Evolutionary conservation across 345 rosid genomes (phyloP).

Genomic region (Populus pruinosa): DNA sequence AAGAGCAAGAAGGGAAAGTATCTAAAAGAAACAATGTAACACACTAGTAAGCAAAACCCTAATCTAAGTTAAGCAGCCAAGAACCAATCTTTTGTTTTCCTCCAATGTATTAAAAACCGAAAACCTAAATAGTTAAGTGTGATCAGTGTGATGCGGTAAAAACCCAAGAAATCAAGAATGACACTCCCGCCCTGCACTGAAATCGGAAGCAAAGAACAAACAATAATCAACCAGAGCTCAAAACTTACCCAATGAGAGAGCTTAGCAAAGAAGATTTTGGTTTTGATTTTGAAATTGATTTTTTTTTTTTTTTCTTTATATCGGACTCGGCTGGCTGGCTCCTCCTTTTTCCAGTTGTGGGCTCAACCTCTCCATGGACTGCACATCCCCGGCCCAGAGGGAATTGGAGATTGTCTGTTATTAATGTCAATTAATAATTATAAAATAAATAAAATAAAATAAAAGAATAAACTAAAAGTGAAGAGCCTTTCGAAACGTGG

Average conservation of each 20-base stretch:
- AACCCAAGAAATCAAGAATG: not conserved
- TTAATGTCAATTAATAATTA: too few species aligned
- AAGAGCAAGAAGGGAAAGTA: not conserved
- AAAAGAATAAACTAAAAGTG: too few species aligned
- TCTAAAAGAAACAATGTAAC: not conserved
- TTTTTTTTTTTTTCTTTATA: not conserved
- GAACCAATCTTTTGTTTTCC: not conserved
- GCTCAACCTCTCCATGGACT: not conserved
- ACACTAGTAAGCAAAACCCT: not conserved
- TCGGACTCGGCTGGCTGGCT: too few species aligned
- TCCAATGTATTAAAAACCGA: not conserved
- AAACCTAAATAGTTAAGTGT: slow-evolving; percentile 1
- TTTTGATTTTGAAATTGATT: not conserved
- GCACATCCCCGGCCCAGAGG: not conserved
- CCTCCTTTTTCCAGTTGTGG: not conserved
- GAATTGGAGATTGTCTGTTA: not conserved
- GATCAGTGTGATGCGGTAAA: not conserved
- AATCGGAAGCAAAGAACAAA: not conserved
- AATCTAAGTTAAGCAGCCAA: not conserved
- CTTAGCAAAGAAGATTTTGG: not conserved
- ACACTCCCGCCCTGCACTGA: not conserved
- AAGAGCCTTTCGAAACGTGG: too few species aligned
- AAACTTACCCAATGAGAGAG: not conserved
- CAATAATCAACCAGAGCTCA: not conserved
- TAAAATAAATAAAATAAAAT: too few species aligned